Evolutionary conservation across 306 rosid genomes (phyloP).

Genomic region (Trifolium repens): DNA sequence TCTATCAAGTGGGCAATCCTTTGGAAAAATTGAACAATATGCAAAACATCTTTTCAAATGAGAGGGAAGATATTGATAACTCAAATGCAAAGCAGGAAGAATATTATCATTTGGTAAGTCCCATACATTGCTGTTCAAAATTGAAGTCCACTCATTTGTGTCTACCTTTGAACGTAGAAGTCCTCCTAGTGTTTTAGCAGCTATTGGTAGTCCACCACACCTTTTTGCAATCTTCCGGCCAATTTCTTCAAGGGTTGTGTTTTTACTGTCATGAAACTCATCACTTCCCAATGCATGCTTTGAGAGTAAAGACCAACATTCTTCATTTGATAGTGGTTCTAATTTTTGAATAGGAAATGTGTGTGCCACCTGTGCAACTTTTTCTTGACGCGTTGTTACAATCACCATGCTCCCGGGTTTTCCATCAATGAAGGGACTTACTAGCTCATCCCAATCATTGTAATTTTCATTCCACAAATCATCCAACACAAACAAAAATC

Average conservation of each 20-base stretch:
- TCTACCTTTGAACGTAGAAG: conserved; percentile 20
- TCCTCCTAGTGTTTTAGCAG: not conserved
- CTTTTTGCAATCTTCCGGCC: conserved; percentile 46
- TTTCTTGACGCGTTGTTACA: conserved; percentile 31
- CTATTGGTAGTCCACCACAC: not conserved
- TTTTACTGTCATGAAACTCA: not conserved
- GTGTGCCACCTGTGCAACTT: conserved; percentile 47
- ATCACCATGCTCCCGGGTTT: not conserved
- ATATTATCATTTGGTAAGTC: not conserved
- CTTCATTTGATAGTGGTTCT: conserved; percentile 40
- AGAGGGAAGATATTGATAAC: conserved; percentile 18
- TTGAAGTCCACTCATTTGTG: conserved; percentile 41
- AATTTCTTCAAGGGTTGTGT: conserved; percentile 29
- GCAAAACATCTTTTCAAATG: conserved; percentile 15
- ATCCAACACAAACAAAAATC: conserved; percentile 8
- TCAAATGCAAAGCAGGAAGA: conserved; percentile 10
- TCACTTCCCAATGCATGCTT: conserved; percentile 23
- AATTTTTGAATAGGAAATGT: conserved; percentile 43
- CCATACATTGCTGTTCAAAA: conserved; percentile 35
- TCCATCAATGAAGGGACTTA: not conserved
- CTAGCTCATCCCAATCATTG: not conserved
- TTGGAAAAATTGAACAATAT: not conserved
- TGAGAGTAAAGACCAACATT: conserved; percentile 47
- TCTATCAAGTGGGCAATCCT: not conserved
- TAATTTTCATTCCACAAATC: not conserved